phyloP scores from a whole-genome alignment of 1,284 basidiomycete genomes.

The Cutaneotrichosporon mucoides region DNA sequence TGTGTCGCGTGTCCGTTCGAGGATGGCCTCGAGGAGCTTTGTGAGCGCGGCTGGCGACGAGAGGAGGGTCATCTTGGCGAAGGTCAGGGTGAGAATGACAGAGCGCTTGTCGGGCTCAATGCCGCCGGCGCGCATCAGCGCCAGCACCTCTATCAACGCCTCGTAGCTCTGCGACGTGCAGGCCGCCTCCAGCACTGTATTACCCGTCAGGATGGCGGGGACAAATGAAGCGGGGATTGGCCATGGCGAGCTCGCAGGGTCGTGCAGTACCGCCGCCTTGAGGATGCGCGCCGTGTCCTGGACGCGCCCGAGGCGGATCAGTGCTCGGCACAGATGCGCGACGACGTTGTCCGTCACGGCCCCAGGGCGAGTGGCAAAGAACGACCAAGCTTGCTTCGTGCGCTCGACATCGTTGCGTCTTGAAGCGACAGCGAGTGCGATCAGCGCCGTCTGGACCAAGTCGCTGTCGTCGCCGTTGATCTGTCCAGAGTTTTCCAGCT shows the following conservation, averaged over 20 bases:
- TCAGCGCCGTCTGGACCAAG: slow-evolving; percentile 5
- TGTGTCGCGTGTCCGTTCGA: slow-evolving; percentile 15
- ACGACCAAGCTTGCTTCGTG: slow-evolving; percentile 2
- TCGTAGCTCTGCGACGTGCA: slow-evolving; percentile 6
- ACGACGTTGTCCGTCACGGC: slow-evolving; percentile 13
- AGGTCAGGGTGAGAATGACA: slow-evolving; percentile 28
- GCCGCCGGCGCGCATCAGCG: slow-evolving; percentile 16
- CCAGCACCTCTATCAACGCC: slow-evolving; percentile 12
- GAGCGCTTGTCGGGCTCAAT: slow-evolving; percentile 31
- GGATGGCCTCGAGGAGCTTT: slow-evolving; percentile 22
- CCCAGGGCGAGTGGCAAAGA: background rate
- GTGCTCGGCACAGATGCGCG: slow-evolving; percentile 14
- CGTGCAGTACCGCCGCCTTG: background rate
- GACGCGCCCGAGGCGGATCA: slow-evolving; percentile 4
- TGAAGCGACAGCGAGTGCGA: slow-evolving; percentile 4
- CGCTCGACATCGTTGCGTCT: background rate
- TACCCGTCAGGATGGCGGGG: slow-evolving; percentile 21
- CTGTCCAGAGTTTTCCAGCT: background rate
- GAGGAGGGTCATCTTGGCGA: slow-evolving; percentile 16
- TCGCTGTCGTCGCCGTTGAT: background rate
- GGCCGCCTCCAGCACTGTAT: slow-evolving; percentile 18
- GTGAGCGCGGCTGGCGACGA: slow-evolving; percentile 24
- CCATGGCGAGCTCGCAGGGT: slow-evolving; percentile 4
- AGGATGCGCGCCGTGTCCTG: slow-evolving; percentile 14
- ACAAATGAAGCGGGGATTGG: slow-evolving; percentile 10